phyloP scores from a whole-genome alignment of 495 filamentous ascomycete genomes.

The Ramalina intermedia region DNA sequence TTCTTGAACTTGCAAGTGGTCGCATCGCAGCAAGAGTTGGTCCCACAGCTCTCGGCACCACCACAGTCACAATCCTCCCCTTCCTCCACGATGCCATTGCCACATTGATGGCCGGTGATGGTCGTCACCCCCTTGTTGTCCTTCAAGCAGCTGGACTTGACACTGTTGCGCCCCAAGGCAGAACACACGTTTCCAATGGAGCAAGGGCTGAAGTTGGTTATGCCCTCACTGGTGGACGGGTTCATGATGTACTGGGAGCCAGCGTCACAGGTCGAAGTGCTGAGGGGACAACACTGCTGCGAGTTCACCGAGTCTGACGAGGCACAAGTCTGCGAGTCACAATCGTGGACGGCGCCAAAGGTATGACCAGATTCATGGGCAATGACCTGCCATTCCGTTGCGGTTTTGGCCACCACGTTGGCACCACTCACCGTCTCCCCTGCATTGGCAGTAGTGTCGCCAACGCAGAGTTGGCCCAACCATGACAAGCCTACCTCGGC shows the following conservation, averaged over 20 bases:
- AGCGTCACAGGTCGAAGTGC: slow-evolving; percentile 56
- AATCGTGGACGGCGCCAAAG: slow-evolving; percentile 94
- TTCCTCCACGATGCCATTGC: slow-evolving; percentile 89
- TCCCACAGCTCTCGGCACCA: slow-evolving; percentile 51
- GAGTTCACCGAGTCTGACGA: slow-evolving; percentile 41
- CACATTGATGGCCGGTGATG: slow-evolving; percentile 77
- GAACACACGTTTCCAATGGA: slow-evolving; percentile 89
- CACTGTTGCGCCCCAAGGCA: slow-evolving; percentile 66
- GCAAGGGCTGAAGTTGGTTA: slow-evolving; percentile 73
- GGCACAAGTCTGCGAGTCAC: slow-evolving; percentile 49
- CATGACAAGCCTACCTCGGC: slow-evolving; percentile 87
- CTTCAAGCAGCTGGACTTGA: slow-evolving; percentile 61
- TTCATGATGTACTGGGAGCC: slow-evolving; percentile 82
- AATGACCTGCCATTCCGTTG: slow-evolving; percentile 88
- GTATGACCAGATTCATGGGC: slow-evolving; percentile 93
- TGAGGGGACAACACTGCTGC: slow-evolving; percentile 82
- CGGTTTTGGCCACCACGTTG: slow-evolving; percentile 78
- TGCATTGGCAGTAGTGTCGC: slow-evolving; percentile 34
- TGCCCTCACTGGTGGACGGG: slow-evolving; percentile 58
- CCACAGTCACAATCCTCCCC: slow-evolving; percentile 97
- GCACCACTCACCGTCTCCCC: slow-evolving; percentile 60
- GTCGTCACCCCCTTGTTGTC: slow-evolving; percentile 74
- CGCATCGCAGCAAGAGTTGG: slow-evolving; percentile 71
- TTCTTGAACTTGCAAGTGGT: slow-evolving; percentile 76
- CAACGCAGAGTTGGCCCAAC: slow-evolving; percentile 76